phyloP scores from a whole-genome alignment of 116 monocot genomes.

The Papilionanthe hybrid region DNA sequence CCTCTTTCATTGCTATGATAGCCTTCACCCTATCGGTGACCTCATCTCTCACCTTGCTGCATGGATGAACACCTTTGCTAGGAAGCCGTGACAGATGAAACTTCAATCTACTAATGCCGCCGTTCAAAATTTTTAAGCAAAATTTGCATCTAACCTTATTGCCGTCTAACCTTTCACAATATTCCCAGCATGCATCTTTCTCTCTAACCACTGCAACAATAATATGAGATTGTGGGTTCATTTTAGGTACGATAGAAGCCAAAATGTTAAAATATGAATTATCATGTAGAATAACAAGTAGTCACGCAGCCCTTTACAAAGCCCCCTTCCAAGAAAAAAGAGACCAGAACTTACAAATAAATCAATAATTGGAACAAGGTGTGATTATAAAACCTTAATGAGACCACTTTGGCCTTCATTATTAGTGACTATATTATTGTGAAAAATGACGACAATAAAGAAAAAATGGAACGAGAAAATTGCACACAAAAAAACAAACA shows the following conservation, averaged over 20 bases:
- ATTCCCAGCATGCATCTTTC: constrained; percentile 95
- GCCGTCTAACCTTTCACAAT: constrained; percentile 89
- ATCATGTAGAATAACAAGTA: neutral
- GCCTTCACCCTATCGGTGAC: constrained; percentile 81
- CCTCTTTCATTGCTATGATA: constrained; percentile 72
- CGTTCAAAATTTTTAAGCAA: constrained; percentile 80
- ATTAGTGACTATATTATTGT: no score
- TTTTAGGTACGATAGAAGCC: neutral
- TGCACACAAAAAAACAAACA: no score
- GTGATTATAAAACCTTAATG: neutral
- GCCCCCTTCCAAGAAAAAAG: neutral
- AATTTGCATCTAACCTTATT: constrained; percentile 96
- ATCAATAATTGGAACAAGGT: neutral
- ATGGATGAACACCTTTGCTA: constrained; percentile 92
- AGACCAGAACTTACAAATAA: neutral
- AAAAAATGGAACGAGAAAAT: no score
- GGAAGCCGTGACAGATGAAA: constrained; percentile 83
- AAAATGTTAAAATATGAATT: neutral
- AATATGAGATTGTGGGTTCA: neutral
- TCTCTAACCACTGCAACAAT: constrained; percentile 79
- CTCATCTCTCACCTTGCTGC: constrained; percentile 78
- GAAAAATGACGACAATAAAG: no score
- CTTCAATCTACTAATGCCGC: constrained; percentile 94
- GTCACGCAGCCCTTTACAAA: neutral
- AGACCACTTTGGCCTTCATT: neutral